Evolutionary conservation across 2,329 filamentous ascomycete genomes (phyloP).

Genomic region (Neonectria faginata): DNA sequence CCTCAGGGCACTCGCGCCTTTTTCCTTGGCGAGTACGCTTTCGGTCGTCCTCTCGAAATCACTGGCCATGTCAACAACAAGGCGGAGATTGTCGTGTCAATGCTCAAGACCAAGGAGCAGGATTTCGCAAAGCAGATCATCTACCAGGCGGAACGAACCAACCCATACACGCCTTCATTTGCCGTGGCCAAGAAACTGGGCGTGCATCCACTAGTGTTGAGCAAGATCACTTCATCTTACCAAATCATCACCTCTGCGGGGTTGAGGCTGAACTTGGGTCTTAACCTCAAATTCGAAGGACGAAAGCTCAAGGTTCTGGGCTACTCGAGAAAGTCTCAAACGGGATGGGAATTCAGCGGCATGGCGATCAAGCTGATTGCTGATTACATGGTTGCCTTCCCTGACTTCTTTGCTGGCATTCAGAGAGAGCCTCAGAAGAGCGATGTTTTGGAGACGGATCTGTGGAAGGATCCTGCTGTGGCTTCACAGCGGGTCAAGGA

Average conservation of each 20-base stretch:
- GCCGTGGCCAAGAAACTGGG: conserved; percentile 85
- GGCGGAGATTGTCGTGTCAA: conserved; percentile 82
- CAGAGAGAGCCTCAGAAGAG: conserved; percentile 87
- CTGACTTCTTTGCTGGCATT: conserved; percentile 93
- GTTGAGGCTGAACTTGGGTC: conserved; percentile 86
- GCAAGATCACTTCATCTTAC: conserved; percentile 96
- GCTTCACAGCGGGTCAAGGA: conserved; percentile 90
- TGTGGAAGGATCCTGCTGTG: conserved; percentile 79
- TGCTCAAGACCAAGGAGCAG: conserved; percentile 76
- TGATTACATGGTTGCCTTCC: conserved; percentile 93
- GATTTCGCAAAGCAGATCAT: conserved; percentile 86
- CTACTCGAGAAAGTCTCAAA: conserved; percentile 87
- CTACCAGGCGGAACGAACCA: conserved; percentile 73
- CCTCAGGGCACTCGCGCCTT: conserved; percentile 85
- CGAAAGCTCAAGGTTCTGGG: conserved; percentile 96
- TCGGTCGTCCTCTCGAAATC: conserved; percentile 89
- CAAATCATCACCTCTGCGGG: conserved; percentile 82
- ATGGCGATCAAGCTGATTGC: conserved; percentile 84
- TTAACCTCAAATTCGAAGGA: conserved; percentile 97
- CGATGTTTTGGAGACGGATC: conserved; percentile 84
- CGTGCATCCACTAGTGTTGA: conserved; percentile 87
- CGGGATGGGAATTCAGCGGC: conserved; percentile 95
- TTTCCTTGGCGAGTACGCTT: conserved; percentile 93
- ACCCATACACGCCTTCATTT: conserved; percentile 87
- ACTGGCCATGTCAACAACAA: conserved; percentile 79